Percentiles rank a stretch among this genome's conserved stretches.
Evolutionary conservation across 192 early-diverging fungal genomes (phyloP).

Genomic region (Diversispora eburnea): DNA sequence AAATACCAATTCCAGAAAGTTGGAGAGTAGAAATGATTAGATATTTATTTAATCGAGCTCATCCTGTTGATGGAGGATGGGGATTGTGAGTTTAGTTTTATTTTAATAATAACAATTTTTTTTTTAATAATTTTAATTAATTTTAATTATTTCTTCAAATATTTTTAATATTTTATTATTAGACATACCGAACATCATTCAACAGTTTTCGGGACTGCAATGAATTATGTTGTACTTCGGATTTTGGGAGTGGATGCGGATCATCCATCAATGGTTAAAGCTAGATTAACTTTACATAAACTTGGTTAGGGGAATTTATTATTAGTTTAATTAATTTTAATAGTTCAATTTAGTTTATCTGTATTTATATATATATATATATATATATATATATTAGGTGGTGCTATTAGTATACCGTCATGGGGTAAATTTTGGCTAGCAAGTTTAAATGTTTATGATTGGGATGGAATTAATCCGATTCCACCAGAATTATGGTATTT

Average conservation of each 20-base stretch:
- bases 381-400: conserved; percentile 48
- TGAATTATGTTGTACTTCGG: conserved; percentile 91
- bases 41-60: conserved; percentile 81
- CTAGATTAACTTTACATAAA: conserved; percentile 76
- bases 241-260: conserved; percentile 83
- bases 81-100: conserved; percentile 64
- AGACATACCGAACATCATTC: conserved; percentile 89
- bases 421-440: conserved; percentile 99
- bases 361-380: too few relatives aligned
- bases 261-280: conserved; percentile 80
- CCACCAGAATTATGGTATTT: conserved; percentile 87
- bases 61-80: conserved; percentile 91
- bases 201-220: conserved; percentile 91
- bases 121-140: not conserved
- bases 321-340: not conserved
- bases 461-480: conserved; percentile 93
- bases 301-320: too few relatives aligned
- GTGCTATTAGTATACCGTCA: conserved; percentile 78
- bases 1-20: conserved; percentile 58
- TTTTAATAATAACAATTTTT: conserved; percentile 12
- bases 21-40: conserved; percentile 76
- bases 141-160: not conserved
- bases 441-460: conserved; percentile 88
- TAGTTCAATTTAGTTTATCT: not conserved
- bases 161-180: not conserved